Base-by-base conservation (phyloP, 306 rosid genomes). In the Albizia julibrissin region DNA sequence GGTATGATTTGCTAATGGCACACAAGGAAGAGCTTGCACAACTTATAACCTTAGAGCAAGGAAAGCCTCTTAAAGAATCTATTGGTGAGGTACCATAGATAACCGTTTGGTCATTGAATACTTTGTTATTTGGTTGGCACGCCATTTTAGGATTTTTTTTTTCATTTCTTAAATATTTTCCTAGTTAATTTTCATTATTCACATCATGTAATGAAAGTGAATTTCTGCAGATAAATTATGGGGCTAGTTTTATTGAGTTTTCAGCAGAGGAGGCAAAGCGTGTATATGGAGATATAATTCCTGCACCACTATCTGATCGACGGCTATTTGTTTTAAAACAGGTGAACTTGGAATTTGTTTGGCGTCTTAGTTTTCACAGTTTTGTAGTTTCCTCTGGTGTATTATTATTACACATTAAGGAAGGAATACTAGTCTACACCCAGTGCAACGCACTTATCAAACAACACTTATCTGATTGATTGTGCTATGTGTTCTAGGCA, bases 31-130 rank as follows among this genome's bases (percentile, higher is more conserved):
- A 90, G 86, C 92, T 95, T 71, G 98, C 92, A 68, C 92, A 95
- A 68, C 96, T 95, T 78, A 91, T 95, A 75, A 95, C 99, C 76
- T 91, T 93, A 90, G 99, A 95, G 92, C 97, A 93, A 89, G 99
- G 99, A 66, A 95, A 95, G 85, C 98, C 99, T 80, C 84, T 95
- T 46, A 90, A 86, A 83, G 99, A 95, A 90, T 89, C 99, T 80
- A 14, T 92, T 75, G 98, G 91, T 34, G 99, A 93, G 99, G 99
- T 95, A 88, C 54, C 31, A 66, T 54, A 76, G 65, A 62, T 76
- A 84, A 64, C 40, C 13, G 70, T 76, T 73, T 79, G 79, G 79
- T 75, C 71, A 34, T 74, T 82, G 69, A 49, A 40, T 72, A 61
- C 65, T 80, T 84, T 22, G 46, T 27, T 44, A 74, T 31, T 77